These are phyloP conservation scores for Pachysandra terminalis DNA, from an alignment of 164 flowering plant genomes.

Conservation along the genomic window DNA sequence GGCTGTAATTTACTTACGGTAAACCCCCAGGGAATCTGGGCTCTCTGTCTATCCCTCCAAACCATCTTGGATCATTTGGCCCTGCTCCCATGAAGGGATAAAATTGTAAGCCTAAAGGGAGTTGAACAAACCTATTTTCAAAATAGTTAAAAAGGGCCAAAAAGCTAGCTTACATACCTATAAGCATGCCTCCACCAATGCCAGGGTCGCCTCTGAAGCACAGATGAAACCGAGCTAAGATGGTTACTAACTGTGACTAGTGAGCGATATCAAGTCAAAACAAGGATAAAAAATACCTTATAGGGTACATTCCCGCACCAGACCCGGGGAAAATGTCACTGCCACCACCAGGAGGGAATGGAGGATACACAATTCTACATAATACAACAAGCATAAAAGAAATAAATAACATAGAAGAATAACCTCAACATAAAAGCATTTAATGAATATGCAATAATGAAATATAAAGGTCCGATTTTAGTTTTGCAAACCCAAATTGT, in stretches of 20 bases:
- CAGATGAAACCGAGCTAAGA: conserved; percentile 7
- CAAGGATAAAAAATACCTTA: conserved; percentile 33
- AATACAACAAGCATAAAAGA: conserved; percentile 1
- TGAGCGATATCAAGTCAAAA: neutral
- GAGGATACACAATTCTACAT: conserved; percentile 44
- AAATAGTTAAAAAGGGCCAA: neutral
- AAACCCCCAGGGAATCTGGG: conserved; percentile 41
- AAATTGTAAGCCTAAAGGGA: neutral
- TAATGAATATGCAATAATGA: too few relatives aligned
- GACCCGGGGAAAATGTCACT: conserved; percentile 67
- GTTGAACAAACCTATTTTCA: too few relatives aligned
- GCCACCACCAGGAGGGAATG: conserved; percentile 41
- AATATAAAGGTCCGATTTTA: neutral
- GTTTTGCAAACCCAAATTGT: too few relatives aligned
- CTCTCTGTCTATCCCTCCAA: conserved; percentile 29
- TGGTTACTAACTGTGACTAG: conserved; percentile 4
- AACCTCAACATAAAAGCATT: neutral
- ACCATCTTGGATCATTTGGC: conserved; percentile 71
- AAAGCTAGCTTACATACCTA: conserved; percentile 38
- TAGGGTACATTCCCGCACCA: conserved; percentile 71
- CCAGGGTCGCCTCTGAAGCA: conserved; percentile 53
- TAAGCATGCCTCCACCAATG: conserved; percentile 52
- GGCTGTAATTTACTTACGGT: conserved; percentile 35
- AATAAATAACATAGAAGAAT: neutral
- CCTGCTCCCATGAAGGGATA: conserved; percentile 39